These are phyloP conservation scores for Dimargaris cristalligena DNA, from an alignment of 192 early-diverging fungal species.

Conservation along the genomic window DNA sequence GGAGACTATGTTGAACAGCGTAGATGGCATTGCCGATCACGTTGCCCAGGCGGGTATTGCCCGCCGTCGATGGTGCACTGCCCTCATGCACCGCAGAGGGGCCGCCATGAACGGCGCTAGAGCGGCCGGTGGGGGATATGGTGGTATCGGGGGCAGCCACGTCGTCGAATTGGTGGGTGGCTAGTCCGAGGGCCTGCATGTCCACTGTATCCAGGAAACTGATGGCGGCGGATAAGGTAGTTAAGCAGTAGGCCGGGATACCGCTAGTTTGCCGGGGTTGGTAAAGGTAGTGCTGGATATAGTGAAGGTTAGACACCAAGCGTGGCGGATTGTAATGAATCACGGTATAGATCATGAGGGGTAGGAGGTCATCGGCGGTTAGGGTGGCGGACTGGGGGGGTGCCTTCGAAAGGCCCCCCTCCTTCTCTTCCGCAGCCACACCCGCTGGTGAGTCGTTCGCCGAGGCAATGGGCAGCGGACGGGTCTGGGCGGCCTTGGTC, in stretches of 20 bases:
- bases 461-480: neutral
- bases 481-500: constrained; percentile 10
- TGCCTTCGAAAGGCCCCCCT: no score
- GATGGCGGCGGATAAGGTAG: constrained; percentile 21
- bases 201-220: constrained; percentile 25
- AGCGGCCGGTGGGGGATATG: no score
- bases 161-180: constrained; percentile 12
- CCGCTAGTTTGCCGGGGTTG: constrained; percentile 4
- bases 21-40: constrained; percentile 13
- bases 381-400: constrained; percentile 5
- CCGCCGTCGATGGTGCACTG: no score
- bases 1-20: constrained; percentile 12
- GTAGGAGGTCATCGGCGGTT: constrained; percentile 45
- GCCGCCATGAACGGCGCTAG: no score
- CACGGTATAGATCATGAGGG: constrained; percentile 48
- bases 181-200: constrained; percentile 20
- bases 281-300: constrained; percentile 24
- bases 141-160: no score
- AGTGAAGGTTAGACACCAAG: constrained; percentile 50
- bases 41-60: no score
- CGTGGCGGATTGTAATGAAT: constrained; percentile 47
- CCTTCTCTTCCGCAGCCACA: neutral
- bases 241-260: constrained; percentile 26
- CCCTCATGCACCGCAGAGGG: no score
- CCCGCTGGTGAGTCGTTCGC: neutral